Conservation (phyloP, 495 filamentous ascomycete species). For the Hypoxylon rickii region DNA sequence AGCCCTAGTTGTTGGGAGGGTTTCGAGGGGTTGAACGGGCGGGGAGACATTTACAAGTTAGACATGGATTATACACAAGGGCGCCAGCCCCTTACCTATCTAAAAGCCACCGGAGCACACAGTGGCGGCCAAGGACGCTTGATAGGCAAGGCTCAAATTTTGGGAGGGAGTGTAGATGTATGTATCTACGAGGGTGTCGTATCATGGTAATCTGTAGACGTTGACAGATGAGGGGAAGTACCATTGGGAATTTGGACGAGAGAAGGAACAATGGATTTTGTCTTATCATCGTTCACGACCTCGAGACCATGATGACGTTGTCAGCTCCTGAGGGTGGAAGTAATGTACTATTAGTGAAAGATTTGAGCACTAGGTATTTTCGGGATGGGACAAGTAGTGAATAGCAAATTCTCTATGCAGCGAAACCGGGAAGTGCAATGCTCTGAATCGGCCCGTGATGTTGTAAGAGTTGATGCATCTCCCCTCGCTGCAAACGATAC, state of each 20-base stretch:
- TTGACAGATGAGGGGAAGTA: constrained; percentile 19
- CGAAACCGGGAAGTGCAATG: no score
- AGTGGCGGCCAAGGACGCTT: constrained; percentile 18
- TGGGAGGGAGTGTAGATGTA: constrained; percentile 38
- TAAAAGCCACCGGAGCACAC: constrained; percentile 3
- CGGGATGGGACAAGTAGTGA: constrained; percentile 22
- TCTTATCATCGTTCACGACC: constrained; percentile 34
- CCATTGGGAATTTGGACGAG: constrained; percentile 31
- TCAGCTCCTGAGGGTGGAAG: constrained; percentile 22
- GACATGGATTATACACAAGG: constrained; percentile 14
- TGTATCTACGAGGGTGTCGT: constrained; percentile 34
- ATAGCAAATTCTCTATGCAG: constrained; percentile 15
- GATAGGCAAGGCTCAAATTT: constrained; percentile 30
- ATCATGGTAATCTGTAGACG: constrained; percentile 22
- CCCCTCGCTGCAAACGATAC: neutral
- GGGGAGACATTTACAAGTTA: constrained; percentile 16
- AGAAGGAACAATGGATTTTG: constrained; percentile 34
- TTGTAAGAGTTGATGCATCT: no score
- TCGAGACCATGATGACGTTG: constrained; percentile 28
- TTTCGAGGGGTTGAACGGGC: constrained; percentile 9
- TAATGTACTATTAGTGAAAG: constrained; percentile 35
- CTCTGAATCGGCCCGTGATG: no score
- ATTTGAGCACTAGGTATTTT: constrained; percentile 32
- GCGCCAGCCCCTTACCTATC: constrained; percentile 22
- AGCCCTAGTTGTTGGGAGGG: no score